These are phyloP conservation scores for Neurospora pannonica DNA, from an alignment of 495 filamentous ascomycete genomes.

Conservation along the genomic window DNA sequence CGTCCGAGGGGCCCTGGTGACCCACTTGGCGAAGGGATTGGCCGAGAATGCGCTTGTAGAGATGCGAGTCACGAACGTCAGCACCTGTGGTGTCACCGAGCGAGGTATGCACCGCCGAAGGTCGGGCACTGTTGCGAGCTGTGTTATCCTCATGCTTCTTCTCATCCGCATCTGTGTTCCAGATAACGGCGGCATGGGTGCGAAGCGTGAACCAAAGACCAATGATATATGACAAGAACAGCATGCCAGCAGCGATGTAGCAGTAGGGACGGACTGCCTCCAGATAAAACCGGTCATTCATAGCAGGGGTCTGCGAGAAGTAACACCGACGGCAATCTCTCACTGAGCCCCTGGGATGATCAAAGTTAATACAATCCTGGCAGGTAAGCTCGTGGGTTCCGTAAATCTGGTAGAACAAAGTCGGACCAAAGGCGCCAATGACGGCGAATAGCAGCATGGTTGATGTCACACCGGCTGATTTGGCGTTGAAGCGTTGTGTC, in stretches of 20 bases:
- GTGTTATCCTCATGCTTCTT: conserved; percentile 54
- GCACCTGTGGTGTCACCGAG: conserved; percentile 31
- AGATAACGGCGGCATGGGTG: conserved; percentile 94
- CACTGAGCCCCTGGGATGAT: conserved; percentile 26
- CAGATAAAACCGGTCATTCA: conserved; percentile 77
- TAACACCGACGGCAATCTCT: conserved; percentile 84
- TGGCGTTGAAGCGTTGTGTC: conserved; percentile 97
- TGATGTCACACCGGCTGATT: conserved; percentile 91
- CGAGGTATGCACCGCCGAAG: conserved; percentile 28
- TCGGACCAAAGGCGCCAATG: conserved; percentile 94
- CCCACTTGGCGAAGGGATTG: conserved; percentile 79
- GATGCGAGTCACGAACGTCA: conserved; percentile 68
- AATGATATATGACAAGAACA: conserved; percentile 91
- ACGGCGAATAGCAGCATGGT: conserved; percentile 98
- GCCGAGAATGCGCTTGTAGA: conserved; percentile 89
- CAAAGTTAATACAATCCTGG: conserved; percentile 54
- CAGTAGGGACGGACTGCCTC: conserved; percentile 90
- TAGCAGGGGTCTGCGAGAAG: conserved; percentile 80
- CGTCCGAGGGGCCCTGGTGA: conserved; percentile 41
- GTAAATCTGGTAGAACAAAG: conserved; percentile 98
- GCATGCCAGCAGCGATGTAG: conserved; percentile 70
- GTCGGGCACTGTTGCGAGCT: conserved; percentile 23
- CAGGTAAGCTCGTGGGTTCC: conserved; percentile 94
- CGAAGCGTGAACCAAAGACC: conserved; percentile 93
- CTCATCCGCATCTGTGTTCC: conserved; percentile 80